These are phyloP conservation scores for Alternaria sp. DNA, from an alignment of 2,329 filamentous ascomycete genomes.

Conservation along the genomic window DNA sequence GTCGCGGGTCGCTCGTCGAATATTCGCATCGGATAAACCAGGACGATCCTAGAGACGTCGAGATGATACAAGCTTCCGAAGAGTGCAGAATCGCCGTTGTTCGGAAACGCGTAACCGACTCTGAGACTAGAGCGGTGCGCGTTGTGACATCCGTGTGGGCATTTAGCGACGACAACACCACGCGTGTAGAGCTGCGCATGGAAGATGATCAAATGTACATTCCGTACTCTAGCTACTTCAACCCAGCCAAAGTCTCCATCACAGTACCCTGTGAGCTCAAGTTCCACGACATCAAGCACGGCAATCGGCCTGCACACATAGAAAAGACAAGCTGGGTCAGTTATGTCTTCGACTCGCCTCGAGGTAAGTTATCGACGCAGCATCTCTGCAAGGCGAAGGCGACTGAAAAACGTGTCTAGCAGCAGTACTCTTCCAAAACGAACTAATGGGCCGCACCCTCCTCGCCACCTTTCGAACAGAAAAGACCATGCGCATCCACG, in stretches of 20 bases:
- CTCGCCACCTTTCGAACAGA: slow-evolving; percentile 55
- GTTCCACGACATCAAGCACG: slow-evolving; percentile 53
- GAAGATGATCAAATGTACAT: slow-evolving; percentile 54
- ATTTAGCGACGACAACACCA: slow-evolving; percentile 54
- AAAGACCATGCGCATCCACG: slow-evolving; percentile 57
- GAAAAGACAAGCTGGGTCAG: slow-evolving; percentile 57
- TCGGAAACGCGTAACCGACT: slow-evolving; percentile 53
- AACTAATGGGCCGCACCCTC: slow-evolving; percentile 56
- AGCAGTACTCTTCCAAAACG: slow-evolving; percentile 56
- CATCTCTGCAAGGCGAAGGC: not conserved
- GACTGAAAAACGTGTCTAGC: slow-evolving; percentile 27
- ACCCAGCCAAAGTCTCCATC: slow-evolving; percentile 55
- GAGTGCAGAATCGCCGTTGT: slow-evolving; percentile 56
- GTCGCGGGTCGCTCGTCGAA: slow-evolving; percentile 53
- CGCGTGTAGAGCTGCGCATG: slow-evolving; percentile 56
- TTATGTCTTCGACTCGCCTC: slow-evolving; percentile 52
- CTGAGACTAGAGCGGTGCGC: slow-evolving; percentile 45
- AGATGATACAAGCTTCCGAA: slow-evolving; percentile 52
- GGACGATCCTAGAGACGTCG: slow-evolving; percentile 49
- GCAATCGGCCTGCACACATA: slow-evolving; percentile 43
- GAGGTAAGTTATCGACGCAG: slow-evolving; percentile 27
- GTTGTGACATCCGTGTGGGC: slow-evolving; percentile 58
- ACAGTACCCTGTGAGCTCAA: slow-evolving; percentile 51
- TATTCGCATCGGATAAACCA: slow-evolving; percentile 53
- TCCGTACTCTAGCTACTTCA: slow-evolving; percentile 58